These are phyloP conservation scores for Suillus fuscotomentosus DNA, from an alignment of 768 basidiomycete genomes.

Conservation along the genomic window DNA sequence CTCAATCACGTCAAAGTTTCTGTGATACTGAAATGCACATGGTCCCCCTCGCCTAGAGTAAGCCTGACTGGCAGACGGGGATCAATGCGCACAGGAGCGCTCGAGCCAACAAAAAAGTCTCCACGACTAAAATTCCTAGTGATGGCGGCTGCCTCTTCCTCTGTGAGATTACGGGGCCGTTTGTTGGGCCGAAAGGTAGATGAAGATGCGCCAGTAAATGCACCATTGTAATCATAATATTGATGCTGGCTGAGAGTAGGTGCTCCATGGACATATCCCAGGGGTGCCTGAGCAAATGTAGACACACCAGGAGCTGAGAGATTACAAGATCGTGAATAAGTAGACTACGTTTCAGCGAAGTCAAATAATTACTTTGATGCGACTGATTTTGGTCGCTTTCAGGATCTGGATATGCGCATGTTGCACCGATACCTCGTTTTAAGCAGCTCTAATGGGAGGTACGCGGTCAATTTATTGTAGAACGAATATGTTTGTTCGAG, in stretches of 20 bases:
- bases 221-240: slow-evolving; percentile 77
- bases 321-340: slow-evolving; percentile 11
- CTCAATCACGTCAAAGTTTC: slow-evolving; percentile 40
- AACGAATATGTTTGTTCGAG: neutral
- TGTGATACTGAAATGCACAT: slow-evolving; percentile 66
- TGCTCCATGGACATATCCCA: slow-evolving; percentile 36
- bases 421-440: slow-evolving; percentile 70
- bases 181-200: slow-evolving; percentile 81
- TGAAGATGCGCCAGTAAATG: slow-evolving; percentile 66
- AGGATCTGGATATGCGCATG: slow-evolving; percentile 78
- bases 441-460: slow-evolving; percentile 61
- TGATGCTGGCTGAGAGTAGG: slow-evolving; percentile 55
- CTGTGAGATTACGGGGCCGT: slow-evolving; percentile 75
- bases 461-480: neutral
- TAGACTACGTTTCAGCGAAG: slow-evolving; percentile 7
- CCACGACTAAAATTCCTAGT: slow-evolving; percentile 79
- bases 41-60: slow-evolving; percentile 79
- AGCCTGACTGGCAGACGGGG: slow-evolving; percentile 77
- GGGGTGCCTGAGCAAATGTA: slow-evolving; percentile 36
- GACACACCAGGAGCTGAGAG: slow-evolving; percentile 33
- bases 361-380: slow-evolving; percentile 23
- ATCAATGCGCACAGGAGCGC: slow-evolving; percentile 81
- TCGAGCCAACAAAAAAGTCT: slow-evolving; percentile 79
- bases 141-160: slow-evolving; percentile 82
- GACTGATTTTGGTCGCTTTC: slow-evolving; percentile 48